Evolutionary conservation across 1,284 basidiomycete species (phyloP).

Genomic region (Golubevia sp.): DNA sequence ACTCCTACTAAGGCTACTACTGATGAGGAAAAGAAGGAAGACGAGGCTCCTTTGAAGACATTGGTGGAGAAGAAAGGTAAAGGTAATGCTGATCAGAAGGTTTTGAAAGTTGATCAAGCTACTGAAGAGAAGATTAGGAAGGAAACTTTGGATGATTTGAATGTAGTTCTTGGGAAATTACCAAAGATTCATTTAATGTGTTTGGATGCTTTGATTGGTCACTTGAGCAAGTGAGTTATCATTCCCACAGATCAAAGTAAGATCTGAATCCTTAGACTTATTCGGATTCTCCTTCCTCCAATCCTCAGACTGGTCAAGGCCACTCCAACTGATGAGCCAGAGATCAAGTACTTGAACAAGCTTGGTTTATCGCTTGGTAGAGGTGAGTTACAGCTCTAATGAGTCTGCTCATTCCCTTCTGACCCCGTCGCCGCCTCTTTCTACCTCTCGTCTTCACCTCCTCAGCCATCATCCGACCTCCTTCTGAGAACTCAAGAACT

Average conservation of each 20-base stretch:
- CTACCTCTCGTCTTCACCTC: not conserved
- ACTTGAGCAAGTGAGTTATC: conserved; percentile 72
- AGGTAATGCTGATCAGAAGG: not conserved
- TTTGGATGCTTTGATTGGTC: conserved; percentile 77
- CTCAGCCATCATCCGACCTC: conserved; percentile 79
- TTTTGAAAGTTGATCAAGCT: not conserved
- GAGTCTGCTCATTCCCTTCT: not conserved
- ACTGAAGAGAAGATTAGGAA: conserved; percentile 69
- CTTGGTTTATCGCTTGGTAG: conserved; percentile 83
- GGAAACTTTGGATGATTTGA: conserved; percentile 71
- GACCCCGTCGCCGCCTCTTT: not conserved
- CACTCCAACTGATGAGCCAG: conserved; percentile 67
- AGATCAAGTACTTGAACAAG: conserved; percentile 81
- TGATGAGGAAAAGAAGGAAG: conserved; percentile 1
- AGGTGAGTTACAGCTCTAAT: conserved; percentile 67
- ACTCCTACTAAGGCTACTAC: conserved; percentile 3
- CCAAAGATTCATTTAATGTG: conserved; percentile 81
- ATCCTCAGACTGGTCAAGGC: conserved; percentile 71
- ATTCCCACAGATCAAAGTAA: not conserved
- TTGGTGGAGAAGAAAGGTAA: conserved; percentile 9
- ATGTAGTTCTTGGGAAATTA: conserved; percentile 72
- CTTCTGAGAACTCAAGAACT: conserved; percentile 82
- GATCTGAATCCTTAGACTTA: conserved; percentile 1
- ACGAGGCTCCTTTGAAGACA: not conserved
- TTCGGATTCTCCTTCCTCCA: conserved; percentile 1